Conservation (phyloP, 306 rosid species). For the Clitoria ternatea region DNA sequence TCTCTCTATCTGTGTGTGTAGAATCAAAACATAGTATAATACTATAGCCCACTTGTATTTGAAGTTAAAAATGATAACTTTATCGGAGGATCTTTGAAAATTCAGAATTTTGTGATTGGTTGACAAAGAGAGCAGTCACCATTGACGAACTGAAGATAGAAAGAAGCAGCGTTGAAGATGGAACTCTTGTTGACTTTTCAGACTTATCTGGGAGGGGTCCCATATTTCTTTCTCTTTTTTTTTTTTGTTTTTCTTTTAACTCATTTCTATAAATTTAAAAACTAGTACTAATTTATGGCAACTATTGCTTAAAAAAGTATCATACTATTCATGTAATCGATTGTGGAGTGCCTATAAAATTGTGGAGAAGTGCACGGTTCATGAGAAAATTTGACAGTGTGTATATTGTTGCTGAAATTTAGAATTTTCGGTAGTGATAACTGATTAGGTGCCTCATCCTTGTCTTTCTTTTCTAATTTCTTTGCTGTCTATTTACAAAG, state of each 20-base stretch:
- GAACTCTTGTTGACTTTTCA: slow-evolving; percentile 38
- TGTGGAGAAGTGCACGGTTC: not conserved
- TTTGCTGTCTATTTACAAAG: not conserved
- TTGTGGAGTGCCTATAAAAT: not conserved
- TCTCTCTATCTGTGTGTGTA: not conserved
- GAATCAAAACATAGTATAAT: not conserved
- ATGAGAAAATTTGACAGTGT: not conserved
- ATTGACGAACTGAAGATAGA: slow-evolving; percentile 18
- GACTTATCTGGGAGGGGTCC: not conserved
- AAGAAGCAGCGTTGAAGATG: slow-evolving; percentile 12
- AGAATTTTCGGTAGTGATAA: not conserved
- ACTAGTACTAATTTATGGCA: not conserved
- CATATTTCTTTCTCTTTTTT: too few relatives aligned
- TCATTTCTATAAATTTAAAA: too few relatives aligned
- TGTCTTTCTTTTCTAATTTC: not conserved
- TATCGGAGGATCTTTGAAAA: not conserved
- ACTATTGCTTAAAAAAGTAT: not conserved
- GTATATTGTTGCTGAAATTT: not conserved
- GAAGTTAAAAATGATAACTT: not conserved
- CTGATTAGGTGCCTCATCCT: not conserved
- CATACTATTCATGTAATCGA: not conserved
- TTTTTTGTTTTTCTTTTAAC: too few relatives aligned
- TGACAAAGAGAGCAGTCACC: slow-evolving; percentile 35
- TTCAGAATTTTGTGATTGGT: slow-evolving; percentile 32
- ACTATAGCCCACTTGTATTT: not conserved